These are phyloP conservation scores for Kalanchoe fedtschenkoi DNA, from an alignment of 164 flowering plant species.

Conservation along the genomic window DNA sequence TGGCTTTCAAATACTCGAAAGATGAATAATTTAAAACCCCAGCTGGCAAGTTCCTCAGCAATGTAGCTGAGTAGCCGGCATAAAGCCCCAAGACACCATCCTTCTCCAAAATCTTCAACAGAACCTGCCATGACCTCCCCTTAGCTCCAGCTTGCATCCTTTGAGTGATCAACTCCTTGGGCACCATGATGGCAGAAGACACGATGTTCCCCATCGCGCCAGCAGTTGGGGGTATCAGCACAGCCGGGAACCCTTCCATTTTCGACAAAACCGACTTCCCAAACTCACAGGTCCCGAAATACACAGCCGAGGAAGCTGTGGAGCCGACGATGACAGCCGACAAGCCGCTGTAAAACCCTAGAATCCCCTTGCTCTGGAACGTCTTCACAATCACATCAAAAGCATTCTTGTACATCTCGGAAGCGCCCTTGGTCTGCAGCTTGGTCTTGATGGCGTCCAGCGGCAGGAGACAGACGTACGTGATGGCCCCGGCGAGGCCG, in stretches of 20 bases:
- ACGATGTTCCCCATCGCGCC: constrained; percentile 97
- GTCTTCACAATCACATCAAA: constrained; percentile 74
- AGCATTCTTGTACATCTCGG: constrained; percentile 47
- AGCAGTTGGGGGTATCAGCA: constrained; percentile 84
- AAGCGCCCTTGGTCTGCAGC: constrained; percentile 77
- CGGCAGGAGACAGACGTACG: constrained; percentile 78
- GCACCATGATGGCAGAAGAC: constrained; percentile 96
- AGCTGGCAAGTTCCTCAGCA: constrained; percentile 86
- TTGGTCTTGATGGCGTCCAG: constrained; percentile 90
- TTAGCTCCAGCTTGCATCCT: constrained; percentile 87
- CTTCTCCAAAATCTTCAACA: constrained; percentile 58
- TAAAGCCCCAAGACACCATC: constrained; percentile 89
- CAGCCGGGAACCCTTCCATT: constrained; percentile 37
- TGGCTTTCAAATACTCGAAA: constrained; percentile 84
- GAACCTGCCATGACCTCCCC: constrained; percentile 84
- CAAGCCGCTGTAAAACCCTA: constrained; percentile 82
- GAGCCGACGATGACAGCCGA: constrained; percentile 95
- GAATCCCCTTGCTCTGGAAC: constrained; percentile 53
- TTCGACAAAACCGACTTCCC: constrained; percentile 75
- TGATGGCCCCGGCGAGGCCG: constrained; percentile 86
- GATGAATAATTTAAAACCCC: constrained; percentile 94
- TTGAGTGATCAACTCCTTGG: constrained; percentile 86
- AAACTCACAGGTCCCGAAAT: constrained; percentile 95
- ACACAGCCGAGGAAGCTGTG: constrained; percentile 72
- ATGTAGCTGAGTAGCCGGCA: constrained; percentile 88